Base-by-base conservation (phyloP, 2,329 filamentous ascomycete species). In the Fusarium incarnatum region DNA sequence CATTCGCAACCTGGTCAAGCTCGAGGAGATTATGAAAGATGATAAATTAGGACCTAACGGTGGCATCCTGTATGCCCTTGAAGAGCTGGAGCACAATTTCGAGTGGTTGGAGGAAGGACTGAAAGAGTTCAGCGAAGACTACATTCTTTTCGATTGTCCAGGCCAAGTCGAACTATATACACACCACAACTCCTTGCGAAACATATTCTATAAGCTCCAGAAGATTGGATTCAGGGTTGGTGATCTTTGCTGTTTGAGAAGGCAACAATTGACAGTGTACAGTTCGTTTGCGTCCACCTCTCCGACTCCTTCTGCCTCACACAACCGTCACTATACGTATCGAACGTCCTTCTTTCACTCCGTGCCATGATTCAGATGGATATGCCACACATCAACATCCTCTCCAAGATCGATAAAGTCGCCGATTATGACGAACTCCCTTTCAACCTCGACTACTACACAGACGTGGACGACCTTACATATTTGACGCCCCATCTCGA, bases 311-410 rank as follows among this genome's bases (percentile, higher is more conserved):
- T 97, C 78, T 95, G 94, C 79, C 87, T 98, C 28, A 97, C 94
- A 1, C 90, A 97, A 64, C 96, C 96, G 1, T 98, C 94, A 5
- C 88, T 98, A 65, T 99, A 98, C 81, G 92, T 99, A 64, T 97
- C 95, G 72, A 96, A 97, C 74, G 87, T 99, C 60, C 90, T 99
- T 60, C 90, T 99, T 25, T 95, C 94, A 58, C 89, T 99, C 70
- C 92, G 96, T 71, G 94, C 94, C 74, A 99, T 99, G 95, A 89
- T 99, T 56, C 96, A 98, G 82, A 95, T 99, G 88, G 96, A 98
- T 77, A 92, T 98, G 67, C 94, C 96, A 1, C 94, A 98, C 77
- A 86, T 99, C 72, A 99, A 99, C 77, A 93, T 99, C 67, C 87
- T 99, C 27, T 98, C 94, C 61, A 99, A 99, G 82, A 97, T 99